phyloP scores from a whole-genome alignment of 1,284 basidiomycete species.

The Ceratobasidium sp. region DNA sequence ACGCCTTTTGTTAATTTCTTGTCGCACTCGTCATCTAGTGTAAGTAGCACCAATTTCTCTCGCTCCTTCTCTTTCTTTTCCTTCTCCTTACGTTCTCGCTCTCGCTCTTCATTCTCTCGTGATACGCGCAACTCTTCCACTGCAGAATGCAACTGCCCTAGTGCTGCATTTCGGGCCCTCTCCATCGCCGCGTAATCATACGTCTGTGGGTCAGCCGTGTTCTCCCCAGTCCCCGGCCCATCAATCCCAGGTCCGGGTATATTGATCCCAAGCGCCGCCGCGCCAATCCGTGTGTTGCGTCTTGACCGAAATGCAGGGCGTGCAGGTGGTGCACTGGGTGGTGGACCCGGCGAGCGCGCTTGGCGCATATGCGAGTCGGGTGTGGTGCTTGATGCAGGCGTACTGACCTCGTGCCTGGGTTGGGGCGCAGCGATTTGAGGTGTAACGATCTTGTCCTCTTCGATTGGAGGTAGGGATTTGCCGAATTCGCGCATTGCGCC shows the following conservation, averaged over 20 bases:
- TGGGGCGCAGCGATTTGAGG: conserved; percentile 42
- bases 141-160: conserved; percentile 41
- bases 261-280: conserved; percentile 37
- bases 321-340: conserved; percentile 32
- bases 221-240: conserved; percentile 25
- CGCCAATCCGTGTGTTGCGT: conserved; percentile 43
- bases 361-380: conserved; percentile 34
- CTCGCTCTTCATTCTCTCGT: conserved; percentile 36
- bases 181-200: conserved; percentile 45
- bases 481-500: conserved; percentile 58
- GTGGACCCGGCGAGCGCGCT: conserved; percentile 35
- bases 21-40: conserved; percentile 39
- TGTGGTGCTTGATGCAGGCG: conserved; percentile 2
- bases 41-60: conserved; percentile 33
- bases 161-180: conserved; percentile 37
- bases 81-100: conserved; percentile 38
- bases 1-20: conserved; percentile 32
- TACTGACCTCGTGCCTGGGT: neutral
- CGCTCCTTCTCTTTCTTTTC: conserved; percentile 43
- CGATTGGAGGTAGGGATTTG: conserved; percentile 25
- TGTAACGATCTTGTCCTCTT: conserved; percentile 22
- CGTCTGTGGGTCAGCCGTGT: conserved; percentile 33
- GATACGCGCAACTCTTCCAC: conserved; percentile 43
- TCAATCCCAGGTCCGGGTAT: conserved; percentile 24
- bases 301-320: conserved; percentile 37